A percentile compares a stretch with the other conserved stretches of the same genome.
Evolutionary conservation across 305 asterid species (phyloP).

Genomic region (Solanum hybrid): DNA sequence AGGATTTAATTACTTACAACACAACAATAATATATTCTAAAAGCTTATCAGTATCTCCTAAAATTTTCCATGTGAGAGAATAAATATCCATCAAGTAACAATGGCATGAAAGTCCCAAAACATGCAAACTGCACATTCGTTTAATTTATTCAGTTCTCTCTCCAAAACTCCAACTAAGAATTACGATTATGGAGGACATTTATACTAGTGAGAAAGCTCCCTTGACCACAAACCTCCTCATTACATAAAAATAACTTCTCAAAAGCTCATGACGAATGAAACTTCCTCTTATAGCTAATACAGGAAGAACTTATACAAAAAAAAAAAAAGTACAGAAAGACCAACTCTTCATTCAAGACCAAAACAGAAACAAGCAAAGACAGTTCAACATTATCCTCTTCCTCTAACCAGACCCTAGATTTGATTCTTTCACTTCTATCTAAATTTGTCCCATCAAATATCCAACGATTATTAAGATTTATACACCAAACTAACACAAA

Average conservation of each 20-base stretch:
- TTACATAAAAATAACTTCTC: neutral
- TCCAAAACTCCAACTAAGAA: neutral
- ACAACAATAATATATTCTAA: neutral
- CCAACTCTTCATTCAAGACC: neutral
- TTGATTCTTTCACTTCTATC: neutral
- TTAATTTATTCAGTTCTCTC: neutral
- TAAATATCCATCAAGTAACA: neutral
- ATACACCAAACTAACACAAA: neutral
- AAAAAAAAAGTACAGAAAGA: neutral
- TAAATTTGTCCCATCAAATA: neutral
- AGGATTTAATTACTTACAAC: neutral
- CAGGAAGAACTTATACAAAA: too few species aligned
- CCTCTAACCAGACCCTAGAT: neutral
- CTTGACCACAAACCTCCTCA: neutral
- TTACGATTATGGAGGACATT: neutral
- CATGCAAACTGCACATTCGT: neutral
- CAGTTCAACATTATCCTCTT: neutral
- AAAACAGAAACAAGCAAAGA: neutral
- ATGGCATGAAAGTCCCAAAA: neutral
- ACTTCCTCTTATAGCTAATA: too few species aligned
- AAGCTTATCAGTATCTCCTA: neutral
- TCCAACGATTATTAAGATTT: neutral
- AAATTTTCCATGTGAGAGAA: neutral
- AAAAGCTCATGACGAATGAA: neutral
- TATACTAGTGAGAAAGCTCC: neutral